Conservation (phyloP, 345 rosid species). For the Viola odorata region DNA sequence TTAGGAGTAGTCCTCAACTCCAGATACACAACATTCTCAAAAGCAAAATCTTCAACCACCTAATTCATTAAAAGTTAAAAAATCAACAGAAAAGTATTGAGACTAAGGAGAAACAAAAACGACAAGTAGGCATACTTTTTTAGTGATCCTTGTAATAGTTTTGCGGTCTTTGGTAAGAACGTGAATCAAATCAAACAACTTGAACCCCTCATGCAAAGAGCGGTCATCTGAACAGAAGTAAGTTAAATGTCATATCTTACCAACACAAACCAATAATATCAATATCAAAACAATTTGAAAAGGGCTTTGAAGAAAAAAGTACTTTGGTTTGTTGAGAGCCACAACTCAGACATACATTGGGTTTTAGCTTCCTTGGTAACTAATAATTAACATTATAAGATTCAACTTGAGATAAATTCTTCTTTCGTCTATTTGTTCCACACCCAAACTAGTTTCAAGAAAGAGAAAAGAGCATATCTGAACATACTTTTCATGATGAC, state of each 20-base stretch:
- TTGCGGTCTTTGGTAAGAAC: slow-evolving; percentile 72
- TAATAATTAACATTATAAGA: not conserved
- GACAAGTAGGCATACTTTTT: slow-evolving; percentile 45
- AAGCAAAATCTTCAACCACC: slow-evolving; percentile 95
- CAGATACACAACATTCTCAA: slow-evolving; percentile 77
- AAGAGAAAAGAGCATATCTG: not conserved
- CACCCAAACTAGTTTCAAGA: not conserved
- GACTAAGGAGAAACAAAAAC: not conserved
- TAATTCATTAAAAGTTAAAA: slow-evolving; percentile 11
- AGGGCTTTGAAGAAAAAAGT: not conserved
- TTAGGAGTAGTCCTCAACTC: slow-evolving; percentile 97
- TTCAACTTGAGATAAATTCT: not conserved
- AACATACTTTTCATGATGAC: slow-evolving; percentile 66
- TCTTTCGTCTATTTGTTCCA: not conserved
- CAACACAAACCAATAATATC: not conserved
- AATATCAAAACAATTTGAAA: not conserved
- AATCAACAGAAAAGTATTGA: not conserved
- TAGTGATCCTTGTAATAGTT: slow-evolving; percentile 75
- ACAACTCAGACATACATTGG: not conserved
- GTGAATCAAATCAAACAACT: slow-evolving; percentile 82
- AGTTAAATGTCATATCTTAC: slow-evolving; percentile 3
- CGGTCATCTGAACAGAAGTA: slow-evolving; percentile 49
- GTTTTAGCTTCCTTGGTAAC: not conserved
- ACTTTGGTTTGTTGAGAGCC: too few species aligned
- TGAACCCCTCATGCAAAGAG: slow-evolving; percentile 72